A percentile compares a stretch with the other conserved stretches of the same genome.
These are phyloP conservation scores for Chenopodium berlandieri DNA, from an alignment of 148 eudicot genomes.

Conservation along the genomic window DNA sequence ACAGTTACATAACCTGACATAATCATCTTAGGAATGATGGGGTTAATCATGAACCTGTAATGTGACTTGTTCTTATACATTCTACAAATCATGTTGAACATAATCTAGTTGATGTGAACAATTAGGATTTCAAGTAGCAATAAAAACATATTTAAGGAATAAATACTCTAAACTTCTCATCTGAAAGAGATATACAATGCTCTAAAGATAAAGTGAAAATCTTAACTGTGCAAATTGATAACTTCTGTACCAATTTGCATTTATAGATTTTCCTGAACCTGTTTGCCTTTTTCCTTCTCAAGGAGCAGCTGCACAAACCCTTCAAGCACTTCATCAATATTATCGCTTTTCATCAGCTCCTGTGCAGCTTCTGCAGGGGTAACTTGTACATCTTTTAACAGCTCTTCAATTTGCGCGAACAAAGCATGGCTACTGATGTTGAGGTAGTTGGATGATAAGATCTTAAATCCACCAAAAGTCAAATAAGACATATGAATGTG, in stretches of 20 bases:
- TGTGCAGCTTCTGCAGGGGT: constrained; percentile 43
- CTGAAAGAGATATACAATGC: too few species aligned
- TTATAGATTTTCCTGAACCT: background rate
- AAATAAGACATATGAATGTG: constrained; percentile 54
- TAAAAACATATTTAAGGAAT: too few species aligned
- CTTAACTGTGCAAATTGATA: background rate
- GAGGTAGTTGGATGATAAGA: constrained; percentile 40
- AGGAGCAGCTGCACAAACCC: constrained; percentile 27
- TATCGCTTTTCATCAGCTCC: constrained; percentile 32
- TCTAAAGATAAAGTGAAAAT: too few species aligned
- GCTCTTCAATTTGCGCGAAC: constrained; percentile 29
- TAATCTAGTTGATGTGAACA: too few species aligned
- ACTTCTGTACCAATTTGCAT: background rate
- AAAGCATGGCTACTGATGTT: constrained; percentile 13
- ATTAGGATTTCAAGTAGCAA: too few species aligned
- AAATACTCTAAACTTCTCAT: too few species aligned
- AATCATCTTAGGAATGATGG: too few species aligned
- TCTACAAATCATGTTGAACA: too few species aligned
- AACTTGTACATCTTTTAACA: constrained; percentile 24
- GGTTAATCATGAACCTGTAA: too few species aligned
- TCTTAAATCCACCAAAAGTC: constrained; percentile 28
- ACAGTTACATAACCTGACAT: too few species aligned
- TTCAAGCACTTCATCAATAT: constrained; percentile 22
- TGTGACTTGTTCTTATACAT: too few species aligned
- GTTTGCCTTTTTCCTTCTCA: constrained; percentile 6